A percentile compares a stretch with the other conserved stretches of the same genome.
phyloP scores from a whole-genome alignment of 176 grass and related monocot species.

The Eragrostis curvula region DNA sequence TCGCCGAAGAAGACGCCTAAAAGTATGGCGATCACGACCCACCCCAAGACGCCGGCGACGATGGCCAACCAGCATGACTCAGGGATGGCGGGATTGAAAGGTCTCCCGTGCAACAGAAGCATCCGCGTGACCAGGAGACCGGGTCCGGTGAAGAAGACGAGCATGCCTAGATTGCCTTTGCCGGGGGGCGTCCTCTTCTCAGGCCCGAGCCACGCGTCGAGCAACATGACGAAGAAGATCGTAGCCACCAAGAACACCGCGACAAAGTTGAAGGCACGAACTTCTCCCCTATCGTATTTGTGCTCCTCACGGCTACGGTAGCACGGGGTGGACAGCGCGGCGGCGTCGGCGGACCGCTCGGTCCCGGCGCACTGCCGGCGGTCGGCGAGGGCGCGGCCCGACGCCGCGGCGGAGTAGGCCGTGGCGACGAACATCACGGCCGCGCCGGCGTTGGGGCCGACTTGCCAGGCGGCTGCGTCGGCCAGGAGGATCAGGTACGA shows the following conservation, averaged over 20 bases:
- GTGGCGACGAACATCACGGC: not conserved
- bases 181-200: too few relatives aligned
- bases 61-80: too few relatives aligned
- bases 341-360: not conserved
- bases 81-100: too few relatives aligned
- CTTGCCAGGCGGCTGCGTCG: not conserved
- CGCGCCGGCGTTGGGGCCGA: not conserved
- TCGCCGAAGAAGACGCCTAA: too few relatives aligned
- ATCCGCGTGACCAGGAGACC: not conserved
- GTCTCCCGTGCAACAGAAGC: not conserved
- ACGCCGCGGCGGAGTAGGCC: not conserved
- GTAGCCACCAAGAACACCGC: accelerated
- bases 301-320: not conserved
- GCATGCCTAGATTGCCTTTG: too few relatives aligned
- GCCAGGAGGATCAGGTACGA: not conserved
- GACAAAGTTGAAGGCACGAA: not conserved
- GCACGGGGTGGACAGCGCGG: not conserved
- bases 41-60: too few relatives aligned
- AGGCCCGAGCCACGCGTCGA: not conserved
- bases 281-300: not conserved
- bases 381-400: not conserved
- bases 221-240: too few relatives aligned
- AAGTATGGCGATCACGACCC: too few relatives aligned
- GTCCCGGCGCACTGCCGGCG: not conserved
- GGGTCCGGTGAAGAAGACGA: too few relatives aligned